Evolutionary conservation across 2,329 filamentous ascomycete species (phyloP).

Genomic region (Alternaria metachromatica): DNA sequence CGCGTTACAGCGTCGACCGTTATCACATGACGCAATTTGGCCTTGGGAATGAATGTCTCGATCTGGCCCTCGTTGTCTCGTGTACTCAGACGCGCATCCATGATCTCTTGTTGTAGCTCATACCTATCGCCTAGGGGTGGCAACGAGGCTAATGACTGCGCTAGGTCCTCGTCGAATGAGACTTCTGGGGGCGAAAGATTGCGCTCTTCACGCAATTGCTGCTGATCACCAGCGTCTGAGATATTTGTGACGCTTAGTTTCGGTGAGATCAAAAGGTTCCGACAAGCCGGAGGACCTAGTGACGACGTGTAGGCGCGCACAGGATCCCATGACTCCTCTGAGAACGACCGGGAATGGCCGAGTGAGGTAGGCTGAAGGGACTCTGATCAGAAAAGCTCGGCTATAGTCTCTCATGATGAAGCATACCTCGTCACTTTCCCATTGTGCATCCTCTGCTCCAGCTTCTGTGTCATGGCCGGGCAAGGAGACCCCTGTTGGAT

Average conservation of each 20-base stretch:
- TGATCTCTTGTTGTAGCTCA: conserved; percentile 9
- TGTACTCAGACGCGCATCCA: background rate
- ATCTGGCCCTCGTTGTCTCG: background rate
- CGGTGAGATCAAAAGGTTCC: background rate
- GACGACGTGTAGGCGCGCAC: background rate
- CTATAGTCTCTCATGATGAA: background rate
- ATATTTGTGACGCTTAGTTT: background rate
- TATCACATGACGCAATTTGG: conserved; percentile 3
- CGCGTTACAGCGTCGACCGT: conserved; percentile 1
- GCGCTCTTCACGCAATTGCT: conserved; percentile 4
- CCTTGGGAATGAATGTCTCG: conserved; percentile 1
- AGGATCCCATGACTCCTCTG: background rate
- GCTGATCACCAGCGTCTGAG: conserved; percentile 21
- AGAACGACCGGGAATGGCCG: background rate
- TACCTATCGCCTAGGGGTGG: background rate
- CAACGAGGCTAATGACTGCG: background rate
- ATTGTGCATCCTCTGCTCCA: background rate
- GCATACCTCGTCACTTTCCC: background rate
- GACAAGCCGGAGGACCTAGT: background rate
- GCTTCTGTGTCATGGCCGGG: background rate
- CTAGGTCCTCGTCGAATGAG: background rate
- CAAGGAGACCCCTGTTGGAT: background rate
- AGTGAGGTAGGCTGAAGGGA: background rate
- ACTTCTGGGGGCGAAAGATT: background rate
- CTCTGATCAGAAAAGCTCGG: background rate